Base-by-base conservation (phyloP, 371 early-diverging fungal genomes). In the Furculomyces boomerangus region DNA sequence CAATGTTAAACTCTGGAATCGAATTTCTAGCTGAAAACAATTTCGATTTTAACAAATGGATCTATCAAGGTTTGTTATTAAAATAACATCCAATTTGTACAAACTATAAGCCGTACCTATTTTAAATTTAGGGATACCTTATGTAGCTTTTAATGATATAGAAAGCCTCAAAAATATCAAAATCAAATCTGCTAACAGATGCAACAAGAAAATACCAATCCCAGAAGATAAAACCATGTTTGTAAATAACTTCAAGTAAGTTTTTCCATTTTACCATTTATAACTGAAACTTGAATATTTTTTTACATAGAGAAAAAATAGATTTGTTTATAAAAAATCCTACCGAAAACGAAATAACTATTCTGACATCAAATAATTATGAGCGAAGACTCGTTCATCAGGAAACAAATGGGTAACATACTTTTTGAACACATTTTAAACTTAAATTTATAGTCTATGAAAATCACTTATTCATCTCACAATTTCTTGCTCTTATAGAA, bases 31-130 rank as follows among this genome's bases (percentile, higher is more conserved):
- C 76, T 13, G 70, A 74, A 31, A 79, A 83, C 62, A 60, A 72
- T 1, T 90, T 92, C 67, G 86, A 90, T 59, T 88, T 92, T 52
- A 86, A 87, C 70, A 83, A 84, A 54, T 79, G 78, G 78, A 68
- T 81, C 1, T 74, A 78, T 59, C 64, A 73, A 70, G 91, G 91
- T 14, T 72, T 88, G 7, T 46, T 27, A 27, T n/a, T n/a, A 46
- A 46, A 24, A 20, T 46, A 10, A 8, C 46, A n/a, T n/a, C n/a
- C n/a, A n/a, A n/a, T n/a, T n/a, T n/a, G n/a, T n/a, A n/a, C n/a
- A n/a, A n/a, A n/a, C n/a, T n/a, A n/a, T n/a, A n/a, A n/a, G n/a
- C n/a, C n/a, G n/a, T n/a, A n/a, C n/a, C n/a, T n/a, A n/a, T n/a
- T n/a, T 45, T 27, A 27, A 45, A 24, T 7, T 13, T 49, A 49